Conservation (phyloP, 2,329 filamentous ascomycete genomes). For the Alternaria infectoria region DNA sequence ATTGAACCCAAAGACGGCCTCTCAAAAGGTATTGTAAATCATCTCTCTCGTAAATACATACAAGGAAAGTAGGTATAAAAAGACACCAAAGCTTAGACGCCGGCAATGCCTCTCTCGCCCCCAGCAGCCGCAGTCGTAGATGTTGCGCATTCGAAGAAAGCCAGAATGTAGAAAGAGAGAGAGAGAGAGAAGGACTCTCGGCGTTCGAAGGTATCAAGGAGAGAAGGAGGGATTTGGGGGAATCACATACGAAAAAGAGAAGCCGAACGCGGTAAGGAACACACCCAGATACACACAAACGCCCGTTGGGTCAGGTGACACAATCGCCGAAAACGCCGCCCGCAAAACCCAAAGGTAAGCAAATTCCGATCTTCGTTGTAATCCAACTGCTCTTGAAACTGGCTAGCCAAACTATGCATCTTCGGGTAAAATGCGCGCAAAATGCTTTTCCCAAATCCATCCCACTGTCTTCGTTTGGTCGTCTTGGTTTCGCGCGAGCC, state of each 20-base stretch:
- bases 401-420: constrained; percentile 26
- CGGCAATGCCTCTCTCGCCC: neutral
- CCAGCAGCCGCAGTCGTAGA: neutral
- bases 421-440: constrained; percentile 58
- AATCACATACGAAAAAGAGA: constrained; percentile 20
- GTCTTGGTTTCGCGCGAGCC: constrained; percentile 97
- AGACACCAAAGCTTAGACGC: neutral
- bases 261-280: neutral
- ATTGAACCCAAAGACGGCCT: neutral
- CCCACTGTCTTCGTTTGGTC: constrained; percentile 79
- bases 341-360: neutral
- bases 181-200: neutral
- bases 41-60: constrained; percentile 8
- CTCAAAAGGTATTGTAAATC: constrained; percentile 1
- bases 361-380: neutral
- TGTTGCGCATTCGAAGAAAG: neutral
- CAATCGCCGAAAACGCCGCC: constrained; percentile 1
- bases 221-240: constrained; percentile 13
- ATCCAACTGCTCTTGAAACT: neutral
- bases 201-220: neutral
- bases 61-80: constrained; percentile 8
- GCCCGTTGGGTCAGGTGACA: neutral
- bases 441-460: constrained; percentile 99
- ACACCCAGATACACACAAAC: neutral
- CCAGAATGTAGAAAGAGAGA: neutral